Evolutionary conservation across 2,329 filamentous ascomycete genomes (phyloP), one percentile per base, ranked within the genome.

Genomic region (Pseudogymnoascus sp.): DNA sequence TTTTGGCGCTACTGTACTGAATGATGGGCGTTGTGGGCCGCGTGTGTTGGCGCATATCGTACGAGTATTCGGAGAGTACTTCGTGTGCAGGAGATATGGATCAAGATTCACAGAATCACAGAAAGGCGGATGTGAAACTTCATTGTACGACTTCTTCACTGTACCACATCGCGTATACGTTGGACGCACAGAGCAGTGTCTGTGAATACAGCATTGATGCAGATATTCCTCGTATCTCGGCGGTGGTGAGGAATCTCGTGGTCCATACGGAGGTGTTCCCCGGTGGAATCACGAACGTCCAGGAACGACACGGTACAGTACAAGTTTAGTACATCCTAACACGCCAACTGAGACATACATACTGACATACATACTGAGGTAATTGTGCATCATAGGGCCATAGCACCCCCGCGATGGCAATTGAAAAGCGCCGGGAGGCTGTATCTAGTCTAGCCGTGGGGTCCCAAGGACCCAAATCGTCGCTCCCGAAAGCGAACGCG

Each of bases 311-410:
- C 10, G 4, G n/a, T 33, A 21, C 9, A 33, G 28, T 53, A 33
- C 28, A 57, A 21, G 50, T 19, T 21, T n/a, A 57, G 28, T 57
- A 57, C 28, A 57, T 33, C 26, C n/a, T 9, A 26, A 57, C 15
- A 33, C 47, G n/a, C 28, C 50, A 57, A 33, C 50, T 57, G 50
- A 57, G 50, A 57, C 50, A 57, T 31, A 53, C 47, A 53, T 53
- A 17, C 47, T 53, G 42, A 44, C 42, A 44, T 47, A 57, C 50
- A 21, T 57, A 31, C 50, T 57, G n/a, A 57, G 44, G 28, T 57
- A 57, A 57, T 19, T 57, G 28, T 57, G 50, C n/a, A 57, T 57
- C 33, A 3, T 33, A 33, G 50, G 50, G 47, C 4, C 44, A 50
- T 50, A 15, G 7, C 23, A 8, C 23, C 44, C 47, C 47, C 47